Conservation (phyloP, 176 grass and related monocot genomes). For the Rhynchospora pubera region DNA sequence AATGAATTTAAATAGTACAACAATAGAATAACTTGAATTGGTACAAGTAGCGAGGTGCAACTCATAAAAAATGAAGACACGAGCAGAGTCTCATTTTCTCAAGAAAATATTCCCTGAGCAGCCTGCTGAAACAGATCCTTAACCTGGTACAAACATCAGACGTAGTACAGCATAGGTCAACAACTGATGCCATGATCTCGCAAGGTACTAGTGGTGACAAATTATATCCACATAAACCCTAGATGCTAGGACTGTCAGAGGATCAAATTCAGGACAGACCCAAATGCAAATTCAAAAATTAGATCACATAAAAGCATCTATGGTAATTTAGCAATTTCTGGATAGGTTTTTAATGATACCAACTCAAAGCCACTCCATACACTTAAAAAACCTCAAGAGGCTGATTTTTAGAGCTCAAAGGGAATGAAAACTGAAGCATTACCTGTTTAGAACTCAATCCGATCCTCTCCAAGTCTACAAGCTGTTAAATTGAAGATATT, state of each 20-base stretch:
- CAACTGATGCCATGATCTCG: not conserved
- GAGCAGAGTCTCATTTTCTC: not conserved
- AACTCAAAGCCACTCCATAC: not conserved
- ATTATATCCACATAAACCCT: not conserved
- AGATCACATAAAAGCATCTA: not conserved
- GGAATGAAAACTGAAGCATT: not conserved
- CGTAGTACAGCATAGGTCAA: not conserved
- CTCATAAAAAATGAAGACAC: not conserved
- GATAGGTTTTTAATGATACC: not conserved
- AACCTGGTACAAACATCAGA: conserved; percentile 6
- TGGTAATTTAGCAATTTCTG: not conserved
- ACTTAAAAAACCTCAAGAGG: not conserved
- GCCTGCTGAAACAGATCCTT: conserved; percentile 18
- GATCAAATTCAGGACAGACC: not conserved
- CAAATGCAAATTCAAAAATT: not conserved
- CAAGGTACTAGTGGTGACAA: not conserved
- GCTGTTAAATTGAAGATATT: conserved; percentile 36
- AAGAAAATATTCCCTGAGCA: conserved; percentile 19
- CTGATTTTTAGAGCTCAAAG: not conserved
- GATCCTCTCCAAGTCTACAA: conserved; percentile 70
- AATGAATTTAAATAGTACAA: conserved; percentile 2
- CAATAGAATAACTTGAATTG: not conserved
- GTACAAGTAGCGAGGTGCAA: conserved; percentile 11
- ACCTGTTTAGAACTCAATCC: conserved; percentile 87
- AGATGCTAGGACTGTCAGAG: not conserved